A percentile compares a stretch with the other conserved stretches of the same genome.
Evolutionary conservation across 768 basidiomycete species (phyloP).

Genomic region (Phylloporus sp.): DNA sequence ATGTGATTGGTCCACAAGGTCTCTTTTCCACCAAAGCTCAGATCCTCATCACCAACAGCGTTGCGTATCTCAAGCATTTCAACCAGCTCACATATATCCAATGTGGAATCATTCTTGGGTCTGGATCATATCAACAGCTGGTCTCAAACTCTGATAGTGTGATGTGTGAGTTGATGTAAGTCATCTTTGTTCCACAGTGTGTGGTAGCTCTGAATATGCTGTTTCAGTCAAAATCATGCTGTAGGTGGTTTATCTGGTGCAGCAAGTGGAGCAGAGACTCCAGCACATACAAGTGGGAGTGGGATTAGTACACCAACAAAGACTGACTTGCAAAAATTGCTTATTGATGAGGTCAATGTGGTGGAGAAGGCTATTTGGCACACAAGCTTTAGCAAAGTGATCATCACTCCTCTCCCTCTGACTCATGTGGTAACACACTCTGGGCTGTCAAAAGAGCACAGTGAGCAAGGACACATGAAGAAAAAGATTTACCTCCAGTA

Average conservation of each 20-base stretch:
- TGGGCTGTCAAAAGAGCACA: conserved; percentile 63
- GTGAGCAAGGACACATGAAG: conserved; percentile 79
- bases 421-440: conserved; percentile 36
- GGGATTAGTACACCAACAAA: conserved; percentile 17
- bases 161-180: conserved; percentile 72
- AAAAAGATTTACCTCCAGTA: conserved; percentile 70
- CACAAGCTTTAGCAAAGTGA: conserved; percentile 55
- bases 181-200: neutral
- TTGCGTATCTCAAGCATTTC: conserved; percentile 76
- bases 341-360: conserved; percentile 30
- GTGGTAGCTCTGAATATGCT: neutral
- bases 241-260: conserved; percentile 36
- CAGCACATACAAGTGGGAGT: conserved; percentile 34
- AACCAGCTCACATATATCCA: conserved; percentile 73
- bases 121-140: conserved; percentile 58
- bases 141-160: conserved; percentile 59
- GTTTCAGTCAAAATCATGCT: conserved; percentile 43
- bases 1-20: conserved; percentile 83
- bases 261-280: conserved; percentile 46
- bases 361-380: conserved; percentile 55
- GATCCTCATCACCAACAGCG: conserved; percentile 80
- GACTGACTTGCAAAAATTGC: conserved; percentile 14
- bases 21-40: conserved; percentile 79
- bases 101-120: conserved; percentile 79
- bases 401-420: conserved; percentile 39